These are phyloP conservation scores for Diutina ranongensis DNA, from an alignment of 1,139 yeast genomes.

Conservation along the genomic window DNA sequence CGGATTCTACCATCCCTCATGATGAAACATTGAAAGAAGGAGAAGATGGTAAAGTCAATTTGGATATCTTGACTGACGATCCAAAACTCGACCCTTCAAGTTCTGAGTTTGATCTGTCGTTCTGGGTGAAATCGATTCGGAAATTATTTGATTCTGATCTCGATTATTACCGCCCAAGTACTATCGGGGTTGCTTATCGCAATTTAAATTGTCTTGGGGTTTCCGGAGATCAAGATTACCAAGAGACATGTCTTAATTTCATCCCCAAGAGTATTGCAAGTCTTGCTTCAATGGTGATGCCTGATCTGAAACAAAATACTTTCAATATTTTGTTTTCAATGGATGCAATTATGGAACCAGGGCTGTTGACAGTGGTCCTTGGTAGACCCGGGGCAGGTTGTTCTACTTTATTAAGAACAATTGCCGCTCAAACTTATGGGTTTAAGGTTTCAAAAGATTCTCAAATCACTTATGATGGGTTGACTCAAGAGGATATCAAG, in stretches of 20 bases:
- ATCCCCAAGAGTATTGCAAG: not conserved
- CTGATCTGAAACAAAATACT: slow-evolving; percentile 8
- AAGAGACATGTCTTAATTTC: slow-evolving; percentile 53
- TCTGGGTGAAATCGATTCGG: slow-evolving; percentile 65
- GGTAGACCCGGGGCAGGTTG: slow-evolving; percentile 88
- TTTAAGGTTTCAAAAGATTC: slow-evolving; percentile 31
- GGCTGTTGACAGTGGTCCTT: slow-evolving; percentile 64
- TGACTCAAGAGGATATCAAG: slow-evolving; percentile 6
- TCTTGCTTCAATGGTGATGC: not conserved
- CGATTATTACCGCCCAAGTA: slow-evolving; percentile 53
- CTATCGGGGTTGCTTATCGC: slow-evolving; percentile 62
- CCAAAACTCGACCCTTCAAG: slow-evolving; percentile 24
- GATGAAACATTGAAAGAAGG: too few relatives aligned
- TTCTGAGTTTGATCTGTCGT: slow-evolving; percentile 46
- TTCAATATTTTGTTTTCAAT: slow-evolving; percentile 54
- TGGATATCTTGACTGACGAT: too few relatives aligned
- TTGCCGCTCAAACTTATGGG: slow-evolving; percentile 64
- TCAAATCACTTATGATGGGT: slow-evolving; percentile 7
- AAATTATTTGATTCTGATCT: slow-evolving; percentile 44
- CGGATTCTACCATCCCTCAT: too few relatives aligned
- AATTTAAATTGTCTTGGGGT: slow-evolving; percentile 62
- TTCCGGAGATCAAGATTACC: slow-evolving; percentile 73
- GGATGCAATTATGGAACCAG: slow-evolving; percentile 59
- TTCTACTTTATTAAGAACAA: slow-evolving; percentile 62
- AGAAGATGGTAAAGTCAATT: too few relatives aligned